Evolutionary conservation across 768 basidiomycete species (phyloP).

Genomic region (Russula olivacea): DNA sequence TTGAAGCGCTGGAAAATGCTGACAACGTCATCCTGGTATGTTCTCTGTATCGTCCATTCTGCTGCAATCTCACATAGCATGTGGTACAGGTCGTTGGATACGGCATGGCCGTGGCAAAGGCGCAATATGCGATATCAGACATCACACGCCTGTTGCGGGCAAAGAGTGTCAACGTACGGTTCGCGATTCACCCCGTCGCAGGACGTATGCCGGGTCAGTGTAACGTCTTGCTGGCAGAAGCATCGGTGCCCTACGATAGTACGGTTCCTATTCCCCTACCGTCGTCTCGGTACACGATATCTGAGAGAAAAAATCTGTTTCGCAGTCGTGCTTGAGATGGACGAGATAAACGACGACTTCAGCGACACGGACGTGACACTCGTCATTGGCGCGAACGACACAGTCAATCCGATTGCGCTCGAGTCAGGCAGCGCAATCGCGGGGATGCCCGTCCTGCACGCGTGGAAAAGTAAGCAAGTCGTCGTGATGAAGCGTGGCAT

Average conservation of each 20-base stretch:
- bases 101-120: slow-evolving; percentile 90
- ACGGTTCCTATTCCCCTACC: slow-evolving; percentile 28
- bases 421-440: slow-evolving; percentile 85
- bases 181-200: slow-evolving; percentile 86
- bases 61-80: neutral
- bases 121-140: slow-evolving; percentile 70
- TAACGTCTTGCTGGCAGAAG: slow-evolving; percentile 87
- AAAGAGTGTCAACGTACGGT: slow-evolving; percentile 75
- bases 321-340: slow-evolving; percentile 85
- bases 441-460: slow-evolving; percentile 88
- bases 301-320: neutral
- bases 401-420: slow-evolving; percentile 85
- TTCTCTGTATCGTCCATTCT: neutral
- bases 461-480: slow-evolving; percentile 91
- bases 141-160: slow-evolving; percentile 66
- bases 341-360: slow-evolving; percentile 92
- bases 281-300: neutral
- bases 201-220: slow-evolving; percentile 93
- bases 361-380: slow-evolving; percentile 83
- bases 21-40: slow-evolving; percentile 77
- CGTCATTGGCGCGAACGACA: slow-evolving; percentile 90
- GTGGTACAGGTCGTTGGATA: slow-evolving; percentile 67
- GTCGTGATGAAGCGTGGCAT: slow-evolving; percentile 91
- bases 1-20: slow-evolving; percentile 69
- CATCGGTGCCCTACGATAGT: slow-evolving; percentile 88